A percentile compares a stretch with the other conserved stretches of the same genome.
These are phyloP conservation scores for Xylaria sp. DNA, from an alignment of 2,329 filamentous ascomycete genomes.

Conservation along the genomic window DNA sequence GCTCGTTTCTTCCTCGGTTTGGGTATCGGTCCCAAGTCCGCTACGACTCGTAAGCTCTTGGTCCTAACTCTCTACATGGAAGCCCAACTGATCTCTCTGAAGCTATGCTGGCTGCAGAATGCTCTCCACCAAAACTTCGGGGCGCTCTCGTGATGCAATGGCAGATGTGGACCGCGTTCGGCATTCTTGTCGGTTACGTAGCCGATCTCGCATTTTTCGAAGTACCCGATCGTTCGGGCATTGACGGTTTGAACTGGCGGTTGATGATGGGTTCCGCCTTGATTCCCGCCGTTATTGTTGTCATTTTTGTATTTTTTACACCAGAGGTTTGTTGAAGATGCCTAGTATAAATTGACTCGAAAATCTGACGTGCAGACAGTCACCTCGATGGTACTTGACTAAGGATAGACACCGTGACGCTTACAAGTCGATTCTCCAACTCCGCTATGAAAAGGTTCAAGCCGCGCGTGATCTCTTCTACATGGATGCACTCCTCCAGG, in stretches of 20 bases:
- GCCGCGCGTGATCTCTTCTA: slow-evolving; percentile 68
- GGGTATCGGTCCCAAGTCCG: slow-evolving; percentile 76
- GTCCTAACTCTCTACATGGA: neutral
- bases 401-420: slow-evolving; percentile 60
- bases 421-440: slow-evolving; percentile 57
- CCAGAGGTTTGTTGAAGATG: slow-evolving; percentile 50
- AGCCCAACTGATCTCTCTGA: slow-evolving; percentile 6
- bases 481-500: slow-evolving; percentile 67
- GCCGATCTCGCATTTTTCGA: slow-evolving; percentile 71
- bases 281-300: slow-evolving; percentile 68
- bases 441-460: slow-evolving; percentile 64
- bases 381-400: slow-evolving; percentile 56
- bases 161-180: slow-evolving; percentile 68
- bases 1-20: slow-evolving; percentile 76
- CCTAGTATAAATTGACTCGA: neutral
- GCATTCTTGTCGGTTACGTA: slow-evolving; percentile 68
- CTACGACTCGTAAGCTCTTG: slow-evolving; percentile 63
- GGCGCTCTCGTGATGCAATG: slow-evolving; percentile 80
- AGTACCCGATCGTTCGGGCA: slow-evolving; percentile 60
- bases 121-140: slow-evolving; percentile 70
- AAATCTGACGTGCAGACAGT: slow-evolving; percentile 39
- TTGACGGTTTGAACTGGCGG: slow-evolving; percentile 72
- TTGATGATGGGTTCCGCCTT: slow-evolving; percentile 76
- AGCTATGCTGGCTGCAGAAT: slow-evolving; percentile 77
- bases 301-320: slow-evolving; percentile 61